Evolutionary conservation across 2,329 filamentous ascomycete species (phyloP).

Genomic region (Alternaria viburni): DNA sequence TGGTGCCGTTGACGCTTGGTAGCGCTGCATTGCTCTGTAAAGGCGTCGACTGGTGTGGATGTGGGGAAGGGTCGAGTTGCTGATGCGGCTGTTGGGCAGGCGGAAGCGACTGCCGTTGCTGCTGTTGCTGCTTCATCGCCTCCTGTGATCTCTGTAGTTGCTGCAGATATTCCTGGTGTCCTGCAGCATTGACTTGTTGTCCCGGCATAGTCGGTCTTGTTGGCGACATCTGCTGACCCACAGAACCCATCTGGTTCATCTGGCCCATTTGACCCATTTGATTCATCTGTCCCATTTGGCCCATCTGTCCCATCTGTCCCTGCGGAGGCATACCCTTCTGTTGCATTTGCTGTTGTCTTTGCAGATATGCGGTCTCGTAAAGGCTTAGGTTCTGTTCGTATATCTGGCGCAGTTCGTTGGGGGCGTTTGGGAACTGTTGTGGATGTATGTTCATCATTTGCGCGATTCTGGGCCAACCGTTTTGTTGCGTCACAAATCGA

Average conservation of each 20-base stretch:
- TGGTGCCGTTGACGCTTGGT: constrained; percentile 54
- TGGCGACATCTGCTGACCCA: constrained; percentile 46
- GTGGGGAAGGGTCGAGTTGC: constrained; percentile 17
- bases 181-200: constrained; percentile 55
- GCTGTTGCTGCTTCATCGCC: constrained; percentile 45
- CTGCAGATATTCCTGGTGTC: constrained; percentile 55
- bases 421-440: constrained; percentile 64
- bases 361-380: constrained; percentile 75
- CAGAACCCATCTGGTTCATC: constrained; percentile 9
- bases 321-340: constrained; percentile 44
- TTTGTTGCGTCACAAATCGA: constrained; percentile 71
- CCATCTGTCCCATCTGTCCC: constrained; percentile 28
- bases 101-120: constrained; percentile 35
- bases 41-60: constrained; percentile 49
- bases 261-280: constrained; percentile 6
- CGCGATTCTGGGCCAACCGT: constrained; percentile 77
- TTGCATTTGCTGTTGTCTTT: constrained; percentile 57
- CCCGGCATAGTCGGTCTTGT: constrained; percentile 39
- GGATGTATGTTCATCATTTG: constrained; percentile 53
- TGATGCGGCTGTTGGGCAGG: constrained; percentile 49
- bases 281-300: not conserved
- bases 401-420: constrained; percentile 70
- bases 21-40: constrained; percentile 57
- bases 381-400: constrained; percentile 78
- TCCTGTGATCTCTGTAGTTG: constrained; percentile 52